A percentile compares a stretch with the other conserved stretches of the same genome.
These are phyloP conservation scores for Leucosporidium yakuticum DNA, from an alignment of 768 basidiomycete genomes.

Conservation along the genomic window DNA sequence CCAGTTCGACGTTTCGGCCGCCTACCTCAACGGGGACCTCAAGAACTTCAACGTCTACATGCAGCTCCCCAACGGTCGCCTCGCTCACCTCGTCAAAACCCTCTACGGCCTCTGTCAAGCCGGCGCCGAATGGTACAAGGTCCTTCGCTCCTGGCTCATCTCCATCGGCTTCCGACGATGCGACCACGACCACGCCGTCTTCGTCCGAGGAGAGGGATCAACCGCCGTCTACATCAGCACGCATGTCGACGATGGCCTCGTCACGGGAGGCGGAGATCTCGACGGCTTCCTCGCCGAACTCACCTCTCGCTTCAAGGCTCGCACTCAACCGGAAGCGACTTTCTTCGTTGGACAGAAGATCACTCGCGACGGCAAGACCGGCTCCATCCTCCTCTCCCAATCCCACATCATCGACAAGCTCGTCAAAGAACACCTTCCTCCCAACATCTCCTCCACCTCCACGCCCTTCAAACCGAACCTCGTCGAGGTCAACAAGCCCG, in stretches of 20 bases:
- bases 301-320: neutral
- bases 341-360: slow-evolving; percentile 4
- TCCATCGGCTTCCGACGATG: neutral
- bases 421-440: slow-evolving; percentile 40
- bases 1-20: slow-evolving; percentile 36
- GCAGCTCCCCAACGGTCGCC: slow-evolving; percentile 39
- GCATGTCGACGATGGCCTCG: slow-evolving; percentile 8
- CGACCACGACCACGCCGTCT: neutral
- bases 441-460: slow-evolving; percentile 38
- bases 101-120: slow-evolving; percentile 51
- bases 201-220: neutral
- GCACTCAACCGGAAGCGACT: neutral
- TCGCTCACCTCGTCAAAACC: slow-evolving; percentile 39
- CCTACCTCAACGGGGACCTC: slow-evolving; percentile 37
- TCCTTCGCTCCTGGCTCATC: slow-evolving; percentile 40
- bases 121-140: slow-evolving; percentile 45
- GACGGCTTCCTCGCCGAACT: neutral
- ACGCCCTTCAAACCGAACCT: slow-evolving; percentile 43
- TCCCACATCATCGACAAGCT: slow-evolving; percentile 45
- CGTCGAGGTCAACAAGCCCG: too few relatives aligned
- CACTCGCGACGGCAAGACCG: neutral
- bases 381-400: neutral
- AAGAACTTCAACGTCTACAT: slow-evolving; percentile 48
- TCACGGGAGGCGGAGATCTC: neutral
- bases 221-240: neutral